Base-by-base conservation (phyloP, 306 rosid species). In the Ammopiptanthus mongolicus region DNA sequence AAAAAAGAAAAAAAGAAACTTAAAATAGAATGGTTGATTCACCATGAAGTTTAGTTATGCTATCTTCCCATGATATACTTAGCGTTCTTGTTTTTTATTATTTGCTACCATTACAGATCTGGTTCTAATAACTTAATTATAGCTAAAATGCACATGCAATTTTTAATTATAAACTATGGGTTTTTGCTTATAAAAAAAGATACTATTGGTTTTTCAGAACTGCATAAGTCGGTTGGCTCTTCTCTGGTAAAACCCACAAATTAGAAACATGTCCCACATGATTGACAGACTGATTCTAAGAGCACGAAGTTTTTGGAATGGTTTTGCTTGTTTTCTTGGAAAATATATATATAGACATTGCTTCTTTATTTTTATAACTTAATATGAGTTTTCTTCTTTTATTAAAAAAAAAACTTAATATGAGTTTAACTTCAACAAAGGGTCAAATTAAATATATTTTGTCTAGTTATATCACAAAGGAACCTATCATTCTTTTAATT, bases 131-230 rank as follows among this genome's bases (percentile, higher is more conserved):
- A 69, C 53, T 34, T 25, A 25, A 25, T 25, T 51, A 39, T 42
- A 34, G 14, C 52, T 53, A 41, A 60, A 33, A 23, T 44, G 31
- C 65, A 81, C 63, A 66, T 76, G 78, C 78, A 81, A 14, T 34
- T 67, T 37, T 18, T 25, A n/a, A n/a, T n/a, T n/a, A n/a, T n/a
- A n/a, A n/a, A n/a, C n/a, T n/a, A n/a, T n/a, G n/a, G n/a, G n/a
- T n/a, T n/a, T n/a, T n/a, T n/a, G n/a, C n/a, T n/a, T n/a, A n/a
- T n/a, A n/a, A n/a, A n/a, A n/a, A n/a, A n/a, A 29, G 51, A 60
- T 59, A 51, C 60, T 19, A 28, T 21, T 70, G 68, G 13, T 53
- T 29, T 68, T 52, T 51, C 56, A 61, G 42, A 80, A 67, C 33
- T 65, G 47, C 39, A 68, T 46, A 5, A 39, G 63, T 59, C 22